Evolutionary conservation across 129 eudicot genomes (phyloP), one percentile per base, ranked within the genome.

Genomic region (Gnaphalium uliginosum): DNA sequence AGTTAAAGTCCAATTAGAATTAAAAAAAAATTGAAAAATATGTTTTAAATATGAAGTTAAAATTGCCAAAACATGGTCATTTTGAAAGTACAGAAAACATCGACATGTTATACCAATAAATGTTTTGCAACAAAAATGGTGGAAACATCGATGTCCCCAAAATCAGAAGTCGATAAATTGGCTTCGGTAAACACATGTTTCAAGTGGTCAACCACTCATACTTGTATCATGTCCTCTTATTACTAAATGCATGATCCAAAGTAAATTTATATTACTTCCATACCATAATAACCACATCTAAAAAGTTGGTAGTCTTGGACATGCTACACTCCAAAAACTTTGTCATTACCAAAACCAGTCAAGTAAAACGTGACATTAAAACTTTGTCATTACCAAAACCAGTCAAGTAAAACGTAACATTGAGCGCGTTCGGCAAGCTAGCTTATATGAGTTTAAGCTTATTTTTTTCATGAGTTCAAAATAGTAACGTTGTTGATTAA

Each of bases 141-240:
- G 8, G 18, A 58, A 22, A 9, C 30, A 22, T 43, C 13, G 14
- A 25, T 25, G 26, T 56, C 13, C 11, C 23, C 43, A 37, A 19
- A 6, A 22, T 13, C 24, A 58, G 1, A 58, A 58, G 63, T 57
- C 5, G 63, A 14, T 24, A 58, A 18, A 21, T 0, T 30, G 2
- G 23, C 30, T 13, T 58, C 27, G 64, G 10, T 8, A 58, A 21
- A 58, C 64, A 58, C 30, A 8, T 2, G 29, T 58, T 58, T 58
- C 64, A 58, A 24, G 64, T 22, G 64, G 26, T 58, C 64, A 58
- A 58, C 30, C 22, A 58, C 17, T 58, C 64, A 58, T 58, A 21
- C 4, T 10, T 58, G 17, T 21, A 1, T 22, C 53, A 13, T 14
- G 53, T 14, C n/a, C 18, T 2, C 53, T 1, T 2, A 46, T 0